Evolutionary conservation across 2,329 filamentous ascomycete genomes (phyloP).

Genomic region (Colletotrichum tamarilloi): DNA sequence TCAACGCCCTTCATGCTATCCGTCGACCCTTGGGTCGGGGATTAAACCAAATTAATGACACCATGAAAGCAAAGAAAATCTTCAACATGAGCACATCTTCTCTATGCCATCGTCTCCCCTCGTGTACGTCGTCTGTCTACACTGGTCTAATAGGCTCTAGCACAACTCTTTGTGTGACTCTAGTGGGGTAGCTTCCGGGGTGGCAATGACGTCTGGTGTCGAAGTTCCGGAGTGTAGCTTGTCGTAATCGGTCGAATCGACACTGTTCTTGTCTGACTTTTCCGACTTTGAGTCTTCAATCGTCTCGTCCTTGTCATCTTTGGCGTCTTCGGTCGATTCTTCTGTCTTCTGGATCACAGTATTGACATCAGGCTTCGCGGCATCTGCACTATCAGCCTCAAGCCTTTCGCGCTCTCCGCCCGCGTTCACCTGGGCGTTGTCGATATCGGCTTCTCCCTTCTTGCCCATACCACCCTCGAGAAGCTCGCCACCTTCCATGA

Average conservation of each 20-base stretch:
- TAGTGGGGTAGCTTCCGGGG: slow-evolving; percentile 45
- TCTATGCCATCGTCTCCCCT: slow-evolving; percentile 15
- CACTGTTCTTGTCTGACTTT: slow-evolving; percentile 9
- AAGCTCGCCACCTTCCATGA: slow-evolving; percentile 66
- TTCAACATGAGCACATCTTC: not conserved
- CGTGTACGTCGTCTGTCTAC: slow-evolving; percentile 8
- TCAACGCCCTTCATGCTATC: not conserved
- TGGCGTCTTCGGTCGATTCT: not conserved
- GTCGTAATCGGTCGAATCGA: slow-evolving; percentile 34
- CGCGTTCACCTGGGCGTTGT: slow-evolving; percentile 67
- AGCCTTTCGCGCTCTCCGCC: slow-evolving; percentile 54
- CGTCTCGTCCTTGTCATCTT: slow-evolving; percentile 7
- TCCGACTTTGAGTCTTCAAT: slow-evolving; percentile 35
- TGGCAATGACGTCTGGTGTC: slow-evolving; percentile 36
- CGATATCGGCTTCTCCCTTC: slow-evolving; percentile 65
- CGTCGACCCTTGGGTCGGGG: not conserved
- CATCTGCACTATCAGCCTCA: slow-evolving; percentile 42
- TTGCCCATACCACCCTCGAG: slow-evolving; percentile 67
- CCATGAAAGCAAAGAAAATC: not conserved
- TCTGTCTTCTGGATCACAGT: not conserved
- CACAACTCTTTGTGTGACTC: slow-evolving; percentile 42
- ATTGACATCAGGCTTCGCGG: not conserved
- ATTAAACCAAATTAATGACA: not conserved
- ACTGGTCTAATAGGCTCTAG: slow-evolving; percentile 7
- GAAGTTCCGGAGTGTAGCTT: slow-evolving; percentile 34